Evolutionary conservation across 1,139 yeast species (phyloP).

Genomic region (Wickerhamiella pararugosa): DNA sequence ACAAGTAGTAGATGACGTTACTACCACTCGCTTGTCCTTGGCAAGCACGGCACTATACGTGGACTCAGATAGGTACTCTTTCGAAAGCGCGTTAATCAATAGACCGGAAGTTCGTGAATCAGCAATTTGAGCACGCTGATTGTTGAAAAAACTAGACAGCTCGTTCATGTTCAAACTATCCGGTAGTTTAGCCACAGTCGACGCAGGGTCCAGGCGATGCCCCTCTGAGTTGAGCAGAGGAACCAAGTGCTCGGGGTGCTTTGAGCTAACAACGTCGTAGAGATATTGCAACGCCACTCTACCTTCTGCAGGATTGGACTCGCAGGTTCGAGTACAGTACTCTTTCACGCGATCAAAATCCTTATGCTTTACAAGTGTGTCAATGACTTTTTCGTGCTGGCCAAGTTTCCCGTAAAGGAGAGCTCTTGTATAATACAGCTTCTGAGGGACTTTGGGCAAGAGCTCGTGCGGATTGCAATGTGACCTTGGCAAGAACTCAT

Average conservation of each 20-base stretch:
- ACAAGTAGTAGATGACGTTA: constrained; percentile 28
- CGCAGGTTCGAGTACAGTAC: constrained; percentile 40
- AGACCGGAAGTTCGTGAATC: not conserved
- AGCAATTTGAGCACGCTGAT: not conserved
- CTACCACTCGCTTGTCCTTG: not conserved
- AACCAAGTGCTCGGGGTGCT: not conserved
- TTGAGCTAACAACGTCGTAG: not conserved
- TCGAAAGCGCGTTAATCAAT: not conserved
- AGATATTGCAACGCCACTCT: constrained; percentile 5
- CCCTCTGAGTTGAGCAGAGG: constrained; percentile 1
- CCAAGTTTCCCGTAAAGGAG: constrained; percentile 45
- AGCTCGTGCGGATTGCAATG: constrained; percentile 26
- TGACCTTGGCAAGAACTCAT: constrained; percentile 19
- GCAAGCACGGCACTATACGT: constrained; percentile 1
- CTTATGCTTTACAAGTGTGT: constrained; percentile 34
- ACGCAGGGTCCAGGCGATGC: constrained; percentile 1
- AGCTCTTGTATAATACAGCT: constrained; percentile 34
- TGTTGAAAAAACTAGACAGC: not conserved
- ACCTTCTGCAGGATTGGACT: constrained; percentile 30
- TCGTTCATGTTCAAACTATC: not conserved
- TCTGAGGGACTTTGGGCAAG: constrained; percentile 20
- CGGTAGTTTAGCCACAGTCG: not conserved
- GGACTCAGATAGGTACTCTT: not conserved
- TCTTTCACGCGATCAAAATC: constrained; percentile 44
- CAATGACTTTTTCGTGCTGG: constrained; percentile 50